Conservation (phyloP, 2,329 filamentous ascomycete genomes). For the Trichophyton benhamiae region DNA sequence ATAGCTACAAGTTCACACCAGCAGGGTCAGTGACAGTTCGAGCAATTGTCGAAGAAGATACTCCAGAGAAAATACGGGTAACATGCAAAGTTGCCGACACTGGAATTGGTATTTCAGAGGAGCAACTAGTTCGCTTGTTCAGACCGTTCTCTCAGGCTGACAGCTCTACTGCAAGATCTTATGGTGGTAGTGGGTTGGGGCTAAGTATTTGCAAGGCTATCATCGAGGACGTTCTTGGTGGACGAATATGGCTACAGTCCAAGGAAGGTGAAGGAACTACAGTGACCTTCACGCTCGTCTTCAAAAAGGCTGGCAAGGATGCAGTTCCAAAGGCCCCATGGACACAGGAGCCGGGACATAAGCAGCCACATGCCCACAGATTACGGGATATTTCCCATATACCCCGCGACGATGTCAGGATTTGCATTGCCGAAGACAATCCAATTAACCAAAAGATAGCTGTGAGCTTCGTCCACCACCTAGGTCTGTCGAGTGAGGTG, state of each 20-base stretch:
- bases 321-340: conserved; percentile 46
- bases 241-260: conserved; percentile 70
- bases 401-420: conserved; percentile 63
- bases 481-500: conserved; percentile 77
- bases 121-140: conserved; percentile 72
- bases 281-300: conserved; percentile 69
- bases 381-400: conserved; percentile 59
- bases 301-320: conserved; percentile 61
- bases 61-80: conserved; percentile 56
- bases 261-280: conserved; percentile 49
- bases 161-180: conserved; percentile 76
- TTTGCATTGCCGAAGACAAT: conserved; percentile 93
- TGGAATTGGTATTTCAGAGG: conserved; percentile 74
- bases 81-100: conserved; percentile 83
- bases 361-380: conserved; percentile 30
- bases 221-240: conserved; percentile 83
- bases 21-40: conserved; percentile 74
- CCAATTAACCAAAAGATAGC: conserved; percentile 90
- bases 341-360: conserved; percentile 34
- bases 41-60: conserved; percentile 60
- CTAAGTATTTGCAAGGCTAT: conserved; percentile 91
- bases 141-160: conserved; percentile 88
- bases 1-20: conserved; percentile 89
- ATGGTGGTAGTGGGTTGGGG: conserved; percentile 81
- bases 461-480: conserved; percentile 73